These are phyloP conservation scores for Corylus avellana DNA, from an alignment of 306 rosid species.

Conservation along the genomic window DNA sequence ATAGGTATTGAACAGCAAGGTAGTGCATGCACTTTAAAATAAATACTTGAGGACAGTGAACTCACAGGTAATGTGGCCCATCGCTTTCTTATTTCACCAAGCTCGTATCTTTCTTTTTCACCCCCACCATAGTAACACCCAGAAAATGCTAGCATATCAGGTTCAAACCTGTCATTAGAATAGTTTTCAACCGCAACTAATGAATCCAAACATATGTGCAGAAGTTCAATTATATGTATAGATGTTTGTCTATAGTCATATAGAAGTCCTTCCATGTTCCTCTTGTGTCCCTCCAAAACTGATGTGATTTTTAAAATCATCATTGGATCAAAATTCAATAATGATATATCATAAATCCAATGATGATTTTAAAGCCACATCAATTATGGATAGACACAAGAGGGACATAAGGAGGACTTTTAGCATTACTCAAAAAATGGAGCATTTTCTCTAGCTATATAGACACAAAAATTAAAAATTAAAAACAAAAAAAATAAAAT, in stretches of 20 bases:
- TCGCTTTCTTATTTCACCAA: slow-evolving; percentile 93
- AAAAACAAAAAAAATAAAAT: not conserved
- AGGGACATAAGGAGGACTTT: too few species aligned
- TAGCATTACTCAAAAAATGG: not conserved
- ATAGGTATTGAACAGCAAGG: not conserved
- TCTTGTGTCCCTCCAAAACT: too few species aligned
- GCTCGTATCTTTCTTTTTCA: slow-evolving; percentile 87
- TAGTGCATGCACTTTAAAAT: not conserved
- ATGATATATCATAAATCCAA: too few species aligned
- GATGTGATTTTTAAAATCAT: too few species aligned
- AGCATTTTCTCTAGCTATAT: not conserved
- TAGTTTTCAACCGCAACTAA: slow-evolving; percentile 30
- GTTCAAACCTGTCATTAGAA: slow-evolving; percentile 83
- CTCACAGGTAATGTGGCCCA: slow-evolving; percentile 98
- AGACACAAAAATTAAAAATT: not conserved
- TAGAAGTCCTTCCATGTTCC: not conserved
- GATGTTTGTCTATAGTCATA: not conserved
- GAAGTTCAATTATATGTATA: not conserved
- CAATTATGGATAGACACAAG: too few species aligned
- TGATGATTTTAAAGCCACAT: too few species aligned
- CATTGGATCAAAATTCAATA: too few species aligned
- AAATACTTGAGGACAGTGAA: slow-evolving; percentile 20
- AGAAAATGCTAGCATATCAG: slow-evolving; percentile 99
- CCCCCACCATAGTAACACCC: slow-evolving; percentile 99
- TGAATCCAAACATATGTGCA: slow-evolving; percentile 24